Evolutionary conservation across 2,329 filamentous ascomycete species (phyloP), one percentile per base, ranked within the genome.

Genomic region (Thermochaetoides dissita): DNA sequence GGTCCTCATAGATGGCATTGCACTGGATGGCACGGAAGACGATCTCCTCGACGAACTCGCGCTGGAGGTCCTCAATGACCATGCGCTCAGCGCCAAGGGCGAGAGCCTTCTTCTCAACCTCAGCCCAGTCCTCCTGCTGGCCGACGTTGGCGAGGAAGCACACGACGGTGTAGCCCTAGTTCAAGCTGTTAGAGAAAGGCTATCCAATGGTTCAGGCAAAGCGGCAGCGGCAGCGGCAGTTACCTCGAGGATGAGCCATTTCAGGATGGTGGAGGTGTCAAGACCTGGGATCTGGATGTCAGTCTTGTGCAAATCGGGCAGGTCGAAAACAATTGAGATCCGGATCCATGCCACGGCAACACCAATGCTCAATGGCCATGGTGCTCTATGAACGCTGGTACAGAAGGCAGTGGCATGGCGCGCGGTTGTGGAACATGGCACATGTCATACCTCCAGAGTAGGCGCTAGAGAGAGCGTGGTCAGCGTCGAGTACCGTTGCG

Each of bases 1-100:
- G 54, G 57, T 79, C 78, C 67, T 86, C 76, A 59, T 79, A 81
- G 59, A 78, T 74, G 48, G 75, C 76, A 51, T 79, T 77, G 60
- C 77, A 84, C 63, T 85, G 81, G 49, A 91, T 74, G 47, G 84
- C 84, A 40, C 74, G 79, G 73, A 80, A 88, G 68, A 80, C 81
- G 36, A 91, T 71, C 66, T 89, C 74, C 53, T 87, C 81, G 51
- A 91, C 75, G 56, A 91, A 88, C 63, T 85, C 80, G 53, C 70
- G 69, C 55, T 77, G 75, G 42, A 89, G 70, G 59, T 91, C 74
- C 48, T 69, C 63, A 50, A 78, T 69, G 49, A 72, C 59, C 60
- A 79, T 74, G 64, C 75, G 73, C 63, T 73, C 66, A 17, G 81
- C 81, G 55, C 81, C 81, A 49, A 84, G 74, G 61, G 49, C 47